Evolutionary conservation across 768 basidiomycete genomes (phyloP).

Genomic region (Boletus reticulatus): DNA sequence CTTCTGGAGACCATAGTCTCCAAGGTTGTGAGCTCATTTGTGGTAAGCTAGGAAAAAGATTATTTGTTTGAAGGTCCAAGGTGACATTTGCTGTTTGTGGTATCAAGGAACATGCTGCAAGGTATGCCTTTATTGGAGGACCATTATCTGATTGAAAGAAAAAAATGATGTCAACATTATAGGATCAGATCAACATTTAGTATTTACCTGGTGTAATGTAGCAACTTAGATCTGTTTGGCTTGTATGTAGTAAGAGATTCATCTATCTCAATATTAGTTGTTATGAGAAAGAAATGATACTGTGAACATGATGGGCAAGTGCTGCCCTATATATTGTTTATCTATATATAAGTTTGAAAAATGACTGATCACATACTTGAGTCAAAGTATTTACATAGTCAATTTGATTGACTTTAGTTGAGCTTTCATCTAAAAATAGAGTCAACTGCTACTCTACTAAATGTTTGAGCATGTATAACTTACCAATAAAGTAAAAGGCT

Average conservation of each 20-base stretch:
- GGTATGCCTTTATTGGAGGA: background rate
- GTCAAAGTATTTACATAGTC: too few species aligned
- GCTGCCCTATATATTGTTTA: background rate
- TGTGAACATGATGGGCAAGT: background rate
- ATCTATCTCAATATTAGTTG: slow-evolving; percentile 5
- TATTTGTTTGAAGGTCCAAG: slow-evolving; percentile 2
- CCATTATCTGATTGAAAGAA: background rate
- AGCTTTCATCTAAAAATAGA: background rate
- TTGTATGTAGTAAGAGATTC: background rate
- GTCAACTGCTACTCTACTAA: too few species aligned
- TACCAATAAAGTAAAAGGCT: background rate
- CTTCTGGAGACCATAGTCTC: slow-evolving; percentile 4
- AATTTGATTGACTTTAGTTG: background rate
- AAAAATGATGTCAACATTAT: background rate
- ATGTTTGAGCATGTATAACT: background rate
- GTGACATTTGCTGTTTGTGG: background rate
- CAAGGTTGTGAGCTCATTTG: background rate
- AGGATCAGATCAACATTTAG: background rate
- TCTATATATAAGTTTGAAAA: background rate
- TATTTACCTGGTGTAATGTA: background rate
- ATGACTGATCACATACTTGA: too few species aligned
- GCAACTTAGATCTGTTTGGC: background rate
- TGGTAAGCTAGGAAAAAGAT: background rate
- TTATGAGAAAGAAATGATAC: slow-evolving; percentile 6
- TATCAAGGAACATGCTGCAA: slow-evolving; percentile 10